A percentile compares a stretch with the other conserved stretches of the same genome.
Evolutionary conservation across 768 basidiomycete species (phyloP).

Genomic region (Psilocybe tampanensis): DNA sequence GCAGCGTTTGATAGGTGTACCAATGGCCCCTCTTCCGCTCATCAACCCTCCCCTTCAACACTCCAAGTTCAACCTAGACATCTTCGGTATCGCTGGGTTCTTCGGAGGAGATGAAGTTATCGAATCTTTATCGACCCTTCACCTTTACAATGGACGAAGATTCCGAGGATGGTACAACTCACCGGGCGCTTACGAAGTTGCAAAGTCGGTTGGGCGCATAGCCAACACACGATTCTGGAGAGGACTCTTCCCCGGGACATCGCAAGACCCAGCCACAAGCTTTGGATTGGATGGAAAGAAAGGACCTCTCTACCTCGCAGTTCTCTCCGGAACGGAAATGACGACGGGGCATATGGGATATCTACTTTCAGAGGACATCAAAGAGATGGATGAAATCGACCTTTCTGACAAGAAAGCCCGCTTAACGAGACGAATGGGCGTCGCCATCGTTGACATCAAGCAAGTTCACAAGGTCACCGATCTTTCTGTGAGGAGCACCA

Average conservation of each 20-base stretch:
- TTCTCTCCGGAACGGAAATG: slow-evolving; percentile 10
- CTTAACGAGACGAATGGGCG: slow-evolving; percentile 1
- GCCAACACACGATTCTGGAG: slow-evolving; percentile 12
- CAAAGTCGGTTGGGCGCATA: slow-evolving; percentile 10
- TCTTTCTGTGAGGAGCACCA: slow-evolving; percentile 2
- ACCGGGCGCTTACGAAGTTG: slow-evolving; percentile 12
- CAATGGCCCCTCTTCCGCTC: slow-evolving; percentile 13
- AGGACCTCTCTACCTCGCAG: slow-evolving; percentile 10
- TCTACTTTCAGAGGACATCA: slow-evolving; percentile 2
- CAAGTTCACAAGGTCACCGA: slow-evolving; percentile 1
- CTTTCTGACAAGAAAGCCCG: not conserved
- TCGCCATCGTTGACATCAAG: slow-evolving; percentile 10
- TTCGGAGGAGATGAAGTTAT: slow-evolving; percentile 15
- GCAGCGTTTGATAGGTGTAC: not conserved
- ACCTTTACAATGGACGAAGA: slow-evolving; percentile 12
- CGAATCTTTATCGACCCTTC: slow-evolving; percentile 9
- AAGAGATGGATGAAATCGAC: not conserved
- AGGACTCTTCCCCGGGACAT: slow-evolving; percentile 9
- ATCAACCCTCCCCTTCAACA: not conserved
- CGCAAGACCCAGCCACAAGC: slow-evolving; percentile 6
- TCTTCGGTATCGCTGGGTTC: slow-evolving; percentile 10
- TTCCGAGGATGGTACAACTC: slow-evolving; percentile 17
- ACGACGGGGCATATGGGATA: slow-evolving; percentile 10
- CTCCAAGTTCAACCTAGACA: slow-evolving; percentile 11
- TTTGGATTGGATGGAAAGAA: slow-evolving; percentile 15